Percentiles rank a stretch among this genome's conserved stretches.
These are phyloP conservation scores for Tetrastigma voinierianum DNA, from an alignment of 164 flowering plant genomes.

Conservation along the genomic window DNA sequence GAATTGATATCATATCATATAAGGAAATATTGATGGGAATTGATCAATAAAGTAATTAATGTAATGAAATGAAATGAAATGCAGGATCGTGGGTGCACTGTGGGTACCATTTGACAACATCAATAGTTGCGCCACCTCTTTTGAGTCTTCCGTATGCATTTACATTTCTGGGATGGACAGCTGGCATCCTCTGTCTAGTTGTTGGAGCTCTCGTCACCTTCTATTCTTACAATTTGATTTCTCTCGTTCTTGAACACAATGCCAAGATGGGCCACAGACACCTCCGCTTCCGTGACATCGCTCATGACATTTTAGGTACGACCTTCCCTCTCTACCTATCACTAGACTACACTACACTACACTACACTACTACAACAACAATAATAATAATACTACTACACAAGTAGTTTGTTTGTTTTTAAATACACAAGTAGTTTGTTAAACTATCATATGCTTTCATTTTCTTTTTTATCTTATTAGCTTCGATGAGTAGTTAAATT, in stretches of 20 bases:
- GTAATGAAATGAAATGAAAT: too few species aligned
- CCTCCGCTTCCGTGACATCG: conserved; percentile 90
- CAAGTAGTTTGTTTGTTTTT: too few species aligned
- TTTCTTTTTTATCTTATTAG: too few species aligned
- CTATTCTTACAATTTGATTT: conserved; percentile 81
- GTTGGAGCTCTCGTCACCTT: conserved; percentile 74
- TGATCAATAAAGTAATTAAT: too few species aligned
- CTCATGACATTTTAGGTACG: conserved; percentile 71
- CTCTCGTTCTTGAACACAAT: conserved; percentile 80
- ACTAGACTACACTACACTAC: too few species aligned
- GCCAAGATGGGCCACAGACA: conserved; percentile 69
- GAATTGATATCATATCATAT: too few species aligned
- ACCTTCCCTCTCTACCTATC: background rate
- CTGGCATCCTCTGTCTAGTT: conserved; percentile 47
- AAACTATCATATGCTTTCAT: too few species aligned
- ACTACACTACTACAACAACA: background rate
- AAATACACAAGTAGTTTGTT: too few species aligned
- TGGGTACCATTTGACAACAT: conserved; percentile 88
- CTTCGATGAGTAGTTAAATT: too few species aligned
- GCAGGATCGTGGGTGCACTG: conserved; percentile 92
- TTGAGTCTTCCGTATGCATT: conserved; percentile 86
- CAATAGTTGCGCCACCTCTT: conserved; percentile 86
- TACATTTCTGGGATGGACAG: conserved; percentile 70
- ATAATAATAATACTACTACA: too few species aligned
- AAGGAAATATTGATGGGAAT: too few species aligned